A percentile compares a stretch with the other conserved stretches of the same genome.
Conservation (phyloP, 1,284 basidiomycete genomes). For the Ustilago bromivora region DNA sequence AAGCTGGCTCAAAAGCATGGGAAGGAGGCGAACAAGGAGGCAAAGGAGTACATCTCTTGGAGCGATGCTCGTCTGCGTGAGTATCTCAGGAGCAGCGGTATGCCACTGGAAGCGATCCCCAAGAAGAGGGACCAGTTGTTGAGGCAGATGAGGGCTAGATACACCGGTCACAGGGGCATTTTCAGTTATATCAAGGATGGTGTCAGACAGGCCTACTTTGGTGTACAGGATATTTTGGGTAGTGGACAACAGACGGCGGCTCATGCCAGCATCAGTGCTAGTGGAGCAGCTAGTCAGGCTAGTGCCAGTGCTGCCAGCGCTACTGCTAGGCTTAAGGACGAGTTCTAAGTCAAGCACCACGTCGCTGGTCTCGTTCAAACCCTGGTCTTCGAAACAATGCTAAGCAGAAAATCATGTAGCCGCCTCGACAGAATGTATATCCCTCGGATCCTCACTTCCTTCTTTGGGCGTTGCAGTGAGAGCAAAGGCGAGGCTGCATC, state of each 20-base stretch:
- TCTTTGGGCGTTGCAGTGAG: too few species aligned
- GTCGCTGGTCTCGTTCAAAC: too few species aligned
- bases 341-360: constrained; percentile 33
- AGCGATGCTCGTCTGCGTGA: constrained; percentile 62
- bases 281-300: constrained; percentile 43
- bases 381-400: too few species aligned
- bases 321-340: constrained; percentile 44
- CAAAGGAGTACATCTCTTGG: constrained; percentile 64
- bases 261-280: constrained; percentile 52
- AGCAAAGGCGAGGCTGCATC: too few species aligned
- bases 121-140: constrained; percentile 63
- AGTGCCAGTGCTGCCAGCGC: constrained; percentile 46
- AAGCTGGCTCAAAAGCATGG: constrained; percentile 60
- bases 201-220: constrained; percentile 59
- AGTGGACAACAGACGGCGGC: constrained; percentile 56
- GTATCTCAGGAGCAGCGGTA: constrained; percentile 59
- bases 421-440: background rate
- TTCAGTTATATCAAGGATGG: constrained; percentile 61
- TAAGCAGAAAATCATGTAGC: background rate
- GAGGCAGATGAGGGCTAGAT: constrained; percentile 65
- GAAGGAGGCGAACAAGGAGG: constrained; percentile 42
- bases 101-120: constrained; percentile 54
- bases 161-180: constrained; percentile 57
- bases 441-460: background rate
- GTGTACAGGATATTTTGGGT: constrained; percentile 59